Base-by-base conservation (phyloP, 495 filamentous ascomycete species). In the Penicillium riverlandense region DNA sequence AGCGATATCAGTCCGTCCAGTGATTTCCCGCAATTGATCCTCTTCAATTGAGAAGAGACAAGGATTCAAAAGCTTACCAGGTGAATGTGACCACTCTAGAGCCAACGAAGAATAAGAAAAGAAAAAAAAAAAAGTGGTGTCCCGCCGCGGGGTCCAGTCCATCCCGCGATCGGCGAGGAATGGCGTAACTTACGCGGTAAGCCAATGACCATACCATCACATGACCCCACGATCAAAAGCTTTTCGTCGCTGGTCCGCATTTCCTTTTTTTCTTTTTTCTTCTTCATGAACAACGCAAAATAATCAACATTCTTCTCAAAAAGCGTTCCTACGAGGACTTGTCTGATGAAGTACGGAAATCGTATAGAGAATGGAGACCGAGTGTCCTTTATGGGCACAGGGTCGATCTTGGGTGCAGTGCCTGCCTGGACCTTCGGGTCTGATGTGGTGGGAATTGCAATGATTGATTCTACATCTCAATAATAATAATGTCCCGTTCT, bases 351-450 rank as follows among this genome's bases (percentile, higher is more conserved):
- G 65, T 67, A 72, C 62, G 68, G 74, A 75, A 79, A 75, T 76
- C 77, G 75, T 82, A 71, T 70, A 69, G 55, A 74, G 79, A 79
- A 81, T 78, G 79, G 74, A 82, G 78, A 82, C 41, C 53, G 66
- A 70, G 57, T 62, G 54, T 50, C 38, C 34, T 47, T 47, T 50
- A 50, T 32, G 31, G 37, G 53, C 53, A 67, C 67, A 64, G 67
- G 61, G 68, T 72, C 63, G 74, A 75, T 83, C 80, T 81, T 84
- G 80, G 80, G 80, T 84, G 80, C 78, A 75, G 74, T 76, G 69
- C 67, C 73, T 72, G 57, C 56, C 59, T 55, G 4, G 53, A 58
- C 62, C 59, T 58, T 46, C 38, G 53, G 59, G 22, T 22, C 22
- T 58, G 61, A 58, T 40, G 63, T 83, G 74, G 74, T 57, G 69